phyloP scores from a whole-genome alignment of 2,329 filamentous ascomycete species.

The Chrysoporthe austroafricana region DNA sequence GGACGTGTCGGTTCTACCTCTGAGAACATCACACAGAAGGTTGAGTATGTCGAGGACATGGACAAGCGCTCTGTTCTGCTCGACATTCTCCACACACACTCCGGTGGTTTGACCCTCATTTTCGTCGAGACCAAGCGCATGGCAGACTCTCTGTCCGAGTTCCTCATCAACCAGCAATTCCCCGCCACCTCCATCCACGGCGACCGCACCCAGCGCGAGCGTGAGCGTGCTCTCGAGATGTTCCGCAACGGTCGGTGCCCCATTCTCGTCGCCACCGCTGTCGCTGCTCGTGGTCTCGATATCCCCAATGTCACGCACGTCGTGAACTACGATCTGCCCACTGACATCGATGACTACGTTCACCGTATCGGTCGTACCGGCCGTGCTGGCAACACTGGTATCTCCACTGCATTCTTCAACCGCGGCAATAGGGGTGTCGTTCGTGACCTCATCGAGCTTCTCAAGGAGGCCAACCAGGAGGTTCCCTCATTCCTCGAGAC shows the following conservation, averaged over 20 bases:
- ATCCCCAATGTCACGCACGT: conserved; percentile 97
- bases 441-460: conserved; percentile 91
- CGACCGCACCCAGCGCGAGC: conserved; percentile 97
- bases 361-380: conserved; percentile 99
- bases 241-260: conserved; percentile 96
- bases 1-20: conserved; percentile 98
- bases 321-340: conserved; percentile 99
- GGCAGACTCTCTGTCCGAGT: conserved; percentile 97
- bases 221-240: conserved; percentile 96
- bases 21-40: conserved; percentile 99
- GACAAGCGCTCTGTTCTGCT: conserved; percentile 98
- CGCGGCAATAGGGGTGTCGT: conserved; percentile 98
- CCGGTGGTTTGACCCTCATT: conserved; percentile 86
- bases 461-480: conserved; percentile 99
- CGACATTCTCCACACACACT: conserved; percentile 95
- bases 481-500: conserved; percentile 93
- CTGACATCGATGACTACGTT: conserved; percentile 98
- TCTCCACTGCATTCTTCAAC: conserved; percentile 99
- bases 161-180: conserved; percentile 98
- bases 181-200: conserved; percentile 98
- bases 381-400: conserved; percentile 98
- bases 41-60: conserved; percentile 92
- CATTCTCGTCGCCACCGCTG: conserved; percentile 94
- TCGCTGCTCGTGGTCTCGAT: conserved; percentile 88
- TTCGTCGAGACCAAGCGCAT: conserved; percentile 99